Evolutionary conservation across 75 land plant genomes (phyloP).

Genomic region (Selaginella tamariscina): DNA sequence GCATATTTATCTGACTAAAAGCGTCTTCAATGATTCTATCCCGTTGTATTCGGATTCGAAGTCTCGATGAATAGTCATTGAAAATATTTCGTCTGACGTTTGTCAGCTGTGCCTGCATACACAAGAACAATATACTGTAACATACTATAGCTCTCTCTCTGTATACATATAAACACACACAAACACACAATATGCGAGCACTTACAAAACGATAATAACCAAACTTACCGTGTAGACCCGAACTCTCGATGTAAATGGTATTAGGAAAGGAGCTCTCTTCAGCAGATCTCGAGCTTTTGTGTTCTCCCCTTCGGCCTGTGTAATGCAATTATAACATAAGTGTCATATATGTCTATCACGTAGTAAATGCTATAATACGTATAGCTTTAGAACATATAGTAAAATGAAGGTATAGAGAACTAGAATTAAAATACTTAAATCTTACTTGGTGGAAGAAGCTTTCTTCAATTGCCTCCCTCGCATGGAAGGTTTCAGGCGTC

Average conservation of each 20-base stretch:
- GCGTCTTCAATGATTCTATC: conserved; percentile 89
- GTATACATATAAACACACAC: neutral
- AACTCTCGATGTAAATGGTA: conserved; percentile 85
- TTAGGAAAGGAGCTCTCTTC: conserved; percentile 71
- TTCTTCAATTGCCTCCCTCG: conserved; percentile 64
- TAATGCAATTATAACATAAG: neutral
- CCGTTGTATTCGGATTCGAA: conserved; percentile 64
- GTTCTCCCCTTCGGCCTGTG: conserved; percentile 60
- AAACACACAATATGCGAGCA: too few relatives aligned
- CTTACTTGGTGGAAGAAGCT: conserved; percentile 64
- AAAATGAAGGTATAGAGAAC: neutral
- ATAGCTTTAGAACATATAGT: conserved; percentile 1
- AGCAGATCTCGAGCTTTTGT: conserved; percentile 56
- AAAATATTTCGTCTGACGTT: conserved; percentile 40
- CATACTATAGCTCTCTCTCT: neutral
- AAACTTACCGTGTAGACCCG: conserved; percentile 69
- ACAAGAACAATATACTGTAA: neutral
- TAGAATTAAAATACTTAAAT: conserved; percentile 3
- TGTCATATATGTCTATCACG: neutral
- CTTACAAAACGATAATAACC: neutral
- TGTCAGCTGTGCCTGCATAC: conserved; percentile 55
- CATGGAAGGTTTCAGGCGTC: conserved; percentile 67
- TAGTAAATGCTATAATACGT: neutral
- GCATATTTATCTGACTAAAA: conserved; percentile 52
- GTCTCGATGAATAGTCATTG: conserved; percentile 41